phyloP scores from a whole-genome alignment of 371 early-diverging fungal genomes.

The Apophysomyces sp. region DNA sequence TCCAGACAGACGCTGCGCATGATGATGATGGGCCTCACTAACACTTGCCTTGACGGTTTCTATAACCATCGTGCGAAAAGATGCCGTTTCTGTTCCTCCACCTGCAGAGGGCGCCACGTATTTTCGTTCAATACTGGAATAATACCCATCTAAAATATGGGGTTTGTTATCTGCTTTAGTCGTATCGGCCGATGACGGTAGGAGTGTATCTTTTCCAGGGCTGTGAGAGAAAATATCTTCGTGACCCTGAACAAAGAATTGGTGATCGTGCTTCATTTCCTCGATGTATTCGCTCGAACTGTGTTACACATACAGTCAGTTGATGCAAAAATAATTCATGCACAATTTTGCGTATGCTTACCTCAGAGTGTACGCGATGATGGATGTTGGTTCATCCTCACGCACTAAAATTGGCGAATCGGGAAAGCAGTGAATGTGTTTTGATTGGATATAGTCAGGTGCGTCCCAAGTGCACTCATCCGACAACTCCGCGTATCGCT shows the following conservation, averaged over 20 bases:
- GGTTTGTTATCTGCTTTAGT: background rate
- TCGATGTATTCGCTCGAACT: slow-evolving; percentile 16
- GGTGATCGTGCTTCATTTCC: slow-evolving; percentile 5
- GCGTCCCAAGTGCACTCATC: slow-evolving; percentile 30
- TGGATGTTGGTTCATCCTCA: slow-evolving; percentile 90
- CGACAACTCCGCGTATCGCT: slow-evolving; percentile 18
- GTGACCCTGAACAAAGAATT: background rate
- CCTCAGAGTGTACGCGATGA: slow-evolving; percentile 85
- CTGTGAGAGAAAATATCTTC: background rate
- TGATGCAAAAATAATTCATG: background rate
- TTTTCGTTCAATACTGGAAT: slow-evolving; percentile 36
- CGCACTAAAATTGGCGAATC: slow-evolving; percentile 84
- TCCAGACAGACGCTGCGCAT: slow-evolving; percentile 6
- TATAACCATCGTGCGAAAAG: slow-evolving; percentile 37
- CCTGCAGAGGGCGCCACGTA: slow-evolving; percentile 31
- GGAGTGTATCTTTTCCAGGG: background rate
- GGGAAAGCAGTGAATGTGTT: slow-evolving; percentile 71
- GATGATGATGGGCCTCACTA: slow-evolving; percentile 21
- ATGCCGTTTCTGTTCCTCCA: slow-evolving; percentile 31
- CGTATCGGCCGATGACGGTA: background rate
- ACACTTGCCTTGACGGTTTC: slow-evolving; percentile 36
- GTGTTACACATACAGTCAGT: background rate
- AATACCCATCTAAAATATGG: slow-evolving; percentile 27
- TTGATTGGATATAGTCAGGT: slow-evolving; percentile 40
- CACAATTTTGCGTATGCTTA: slow-evolving; percentile 14